Evolutionary conservation across 2,329 filamentous ascomycete species (phyloP).

Genomic region (Myriangium duriaei): DNA sequence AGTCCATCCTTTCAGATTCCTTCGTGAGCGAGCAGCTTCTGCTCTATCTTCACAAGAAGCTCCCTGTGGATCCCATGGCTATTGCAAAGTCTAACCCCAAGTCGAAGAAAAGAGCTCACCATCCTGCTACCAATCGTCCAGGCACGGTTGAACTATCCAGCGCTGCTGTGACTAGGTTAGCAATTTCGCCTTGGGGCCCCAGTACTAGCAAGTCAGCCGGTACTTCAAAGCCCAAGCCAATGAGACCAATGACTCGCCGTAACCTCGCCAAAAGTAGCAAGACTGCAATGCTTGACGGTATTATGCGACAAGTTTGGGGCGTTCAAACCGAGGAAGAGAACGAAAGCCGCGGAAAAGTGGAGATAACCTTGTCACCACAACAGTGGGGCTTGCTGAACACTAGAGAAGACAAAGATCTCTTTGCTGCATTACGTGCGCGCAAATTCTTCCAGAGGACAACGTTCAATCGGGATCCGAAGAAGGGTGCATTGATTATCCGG

Average conservation of each 20-base stretch:
- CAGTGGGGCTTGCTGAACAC: constrained; percentile 11
- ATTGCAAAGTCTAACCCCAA: not conserved
- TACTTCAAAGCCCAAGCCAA: not conserved
- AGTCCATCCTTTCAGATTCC: not conserved
- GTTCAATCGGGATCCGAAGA: constrained; percentile 7
- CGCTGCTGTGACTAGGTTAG: not conserved
- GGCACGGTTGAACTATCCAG: not conserved
- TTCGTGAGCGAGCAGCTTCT: not conserved
- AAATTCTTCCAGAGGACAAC: constrained; percentile 10
- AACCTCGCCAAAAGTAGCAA: constrained; percentile 1
- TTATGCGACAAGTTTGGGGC: constrained; percentile 10
- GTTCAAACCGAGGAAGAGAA: constrained; percentile 9
- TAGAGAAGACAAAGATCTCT: constrained; percentile 5
- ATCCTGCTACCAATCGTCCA: too few species aligned
- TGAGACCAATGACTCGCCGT: not conserved
- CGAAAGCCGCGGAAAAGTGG: constrained; percentile 7
- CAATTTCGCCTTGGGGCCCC: not conserved
- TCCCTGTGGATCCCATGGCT: not conserved
- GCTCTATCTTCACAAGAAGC: not conserved
- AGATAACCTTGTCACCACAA: constrained; percentile 8
- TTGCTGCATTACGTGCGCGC: constrained; percentile 2
- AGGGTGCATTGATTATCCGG: constrained; percentile 8
- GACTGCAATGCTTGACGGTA: constrained; percentile 1
- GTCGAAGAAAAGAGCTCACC: too few species aligned
- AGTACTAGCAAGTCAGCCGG: not conserved